Percentiles rank a stretch among this genome's conserved stretches.
phyloP scores from a whole-genome alignment of 352 stramenopile species.

The Pythium biforme region DNA sequence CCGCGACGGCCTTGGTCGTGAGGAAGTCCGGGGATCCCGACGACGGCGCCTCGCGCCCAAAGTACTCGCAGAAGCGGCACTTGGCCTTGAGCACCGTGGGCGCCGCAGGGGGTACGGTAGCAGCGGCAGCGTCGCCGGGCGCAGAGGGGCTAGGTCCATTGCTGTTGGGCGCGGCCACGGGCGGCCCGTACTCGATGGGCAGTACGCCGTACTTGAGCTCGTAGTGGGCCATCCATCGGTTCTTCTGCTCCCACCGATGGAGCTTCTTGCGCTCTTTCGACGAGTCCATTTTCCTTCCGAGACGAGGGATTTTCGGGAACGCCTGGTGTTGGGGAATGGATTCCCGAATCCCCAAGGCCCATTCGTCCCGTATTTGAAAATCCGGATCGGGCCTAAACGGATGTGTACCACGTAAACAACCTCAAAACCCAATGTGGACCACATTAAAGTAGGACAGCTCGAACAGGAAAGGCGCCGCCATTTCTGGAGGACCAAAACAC shows the following conservation, averaged over 20 bases:
- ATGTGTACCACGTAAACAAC: too few relatives aligned
- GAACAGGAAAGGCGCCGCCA: too few relatives aligned
- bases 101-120: neutral
- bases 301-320: conserved; percentile 9
- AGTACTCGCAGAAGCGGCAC: conserved; percentile 61
- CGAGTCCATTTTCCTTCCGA: conserved; percentile 17
- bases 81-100: conserved; percentile 49
- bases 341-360: too few relatives aligned
- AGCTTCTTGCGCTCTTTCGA: conserved; percentile 52
- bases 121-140: neutral
- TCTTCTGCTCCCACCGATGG: conserved; percentile 64
- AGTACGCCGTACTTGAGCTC: conserved; percentile 61
- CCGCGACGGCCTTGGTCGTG: conserved; percentile 20
- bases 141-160: neutral
- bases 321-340: neutral
- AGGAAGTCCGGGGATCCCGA: conserved; percentile 4
- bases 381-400: too few relatives aligned
- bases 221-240: conserved; percentile 61
- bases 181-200: conserved; percentile 39
- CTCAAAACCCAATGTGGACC: too few relatives aligned
- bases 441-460: too few relatives aligned
- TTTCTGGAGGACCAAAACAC: too few relatives aligned
- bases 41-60: conserved; percentile 36
- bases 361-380: too few relatives aligned
- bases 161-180: conserved; percentile 7